A percentile compares a stretch with the other conserved stretches of the same genome.
Conservation (phyloP, 2,329 filamentous ascomycete species). For the Fusarium nurragi region DNA sequence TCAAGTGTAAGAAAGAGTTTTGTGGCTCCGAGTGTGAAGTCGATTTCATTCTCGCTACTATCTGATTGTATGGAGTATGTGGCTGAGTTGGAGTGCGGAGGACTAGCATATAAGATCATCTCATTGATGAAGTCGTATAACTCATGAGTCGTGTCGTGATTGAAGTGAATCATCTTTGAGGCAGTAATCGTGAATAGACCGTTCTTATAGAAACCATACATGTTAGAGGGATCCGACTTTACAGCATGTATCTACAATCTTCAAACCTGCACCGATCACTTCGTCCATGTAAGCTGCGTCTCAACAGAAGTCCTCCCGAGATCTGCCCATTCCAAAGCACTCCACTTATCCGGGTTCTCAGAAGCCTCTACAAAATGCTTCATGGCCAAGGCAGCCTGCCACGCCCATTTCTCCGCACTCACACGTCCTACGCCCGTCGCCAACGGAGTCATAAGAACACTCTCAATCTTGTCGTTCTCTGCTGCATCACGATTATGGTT, state of each 20-base stretch:
- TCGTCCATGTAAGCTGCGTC: conserved; percentile 16
- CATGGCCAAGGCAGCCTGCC: conserved; percentile 59
- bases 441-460: conserved; percentile 61
- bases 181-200: too few relatives aligned
- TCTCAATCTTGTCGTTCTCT: conserved; percentile 48
- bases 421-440: conserved; percentile 60
- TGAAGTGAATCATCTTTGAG: too few relatives aligned
- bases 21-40: background rate
- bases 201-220: too few relatives aligned
- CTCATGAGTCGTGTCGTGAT: too few relatives aligned
- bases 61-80: background rate
- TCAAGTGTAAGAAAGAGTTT: background rate
- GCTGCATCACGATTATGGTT: conserved; percentile 53
- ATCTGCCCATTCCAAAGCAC: conserved; percentile 50
- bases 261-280: background rate
- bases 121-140: too few relatives aligned
- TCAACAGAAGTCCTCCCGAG: conserved; percentile 11
- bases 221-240: too few relatives aligned
- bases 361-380: conserved; percentile 61
- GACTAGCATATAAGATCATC: too few relatives aligned
- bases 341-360: conserved; percentile 56
- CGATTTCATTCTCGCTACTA: background rate
- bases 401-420: conserved; percentile 59
- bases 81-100: background rate
- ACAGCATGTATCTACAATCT: too few relatives aligned